Percentiles rank a stretch among this genome's conserved stretches.
Conservation (phyloP, 495 filamentous ascomycete genomes). For the Talaromyces wortmannii region DNA sequence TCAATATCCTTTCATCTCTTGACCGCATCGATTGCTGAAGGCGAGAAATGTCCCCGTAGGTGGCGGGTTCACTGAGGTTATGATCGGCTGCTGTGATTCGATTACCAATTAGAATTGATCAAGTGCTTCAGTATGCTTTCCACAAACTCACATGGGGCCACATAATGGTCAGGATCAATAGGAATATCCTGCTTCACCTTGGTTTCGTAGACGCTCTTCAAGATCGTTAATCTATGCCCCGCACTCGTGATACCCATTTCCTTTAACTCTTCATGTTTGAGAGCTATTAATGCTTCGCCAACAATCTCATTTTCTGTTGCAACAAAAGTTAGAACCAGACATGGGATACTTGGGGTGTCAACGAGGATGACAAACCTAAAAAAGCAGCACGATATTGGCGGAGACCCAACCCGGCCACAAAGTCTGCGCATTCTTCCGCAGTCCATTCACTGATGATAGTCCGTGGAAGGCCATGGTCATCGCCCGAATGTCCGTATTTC, state of each 20-base stretch:
- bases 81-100: constrained; percentile 70
- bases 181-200: constrained; percentile 89
- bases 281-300: constrained; percentile 80
- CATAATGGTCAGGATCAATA: constrained; percentile 87
- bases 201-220: constrained; percentile 91
- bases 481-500: constrained; percentile 64
- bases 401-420: constrained; percentile 70
- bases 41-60: constrained; percentile 83
- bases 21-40: constrained; percentile 79
- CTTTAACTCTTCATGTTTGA: constrained; percentile 89
- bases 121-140: background rate
- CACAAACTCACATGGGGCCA: constrained; percentile 72
- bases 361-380: constrained; percentile 50
- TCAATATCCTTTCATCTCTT: constrained; percentile 78
- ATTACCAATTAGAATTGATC: constrained; percentile 12
- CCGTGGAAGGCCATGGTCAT: constrained; percentile 61
- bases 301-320: constrained; percentile 82
- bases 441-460: constrained; percentile 86
- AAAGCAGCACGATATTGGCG: constrained; percentile 78
- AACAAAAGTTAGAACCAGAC: constrained; percentile 3
- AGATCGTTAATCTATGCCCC: constrained; percentile 87
- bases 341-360: background rate
- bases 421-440: constrained; percentile 81
- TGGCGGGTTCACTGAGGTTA: constrained; percentile 76
- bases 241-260: constrained; percentile 90